A percentile compares a stretch with the other conserved stretches of the same genome.
These are phyloP conservation scores for Phytopythium chamaehyphon DNA, from an alignment of 352 stramenopile species.

Conservation along the genomic window DNA sequence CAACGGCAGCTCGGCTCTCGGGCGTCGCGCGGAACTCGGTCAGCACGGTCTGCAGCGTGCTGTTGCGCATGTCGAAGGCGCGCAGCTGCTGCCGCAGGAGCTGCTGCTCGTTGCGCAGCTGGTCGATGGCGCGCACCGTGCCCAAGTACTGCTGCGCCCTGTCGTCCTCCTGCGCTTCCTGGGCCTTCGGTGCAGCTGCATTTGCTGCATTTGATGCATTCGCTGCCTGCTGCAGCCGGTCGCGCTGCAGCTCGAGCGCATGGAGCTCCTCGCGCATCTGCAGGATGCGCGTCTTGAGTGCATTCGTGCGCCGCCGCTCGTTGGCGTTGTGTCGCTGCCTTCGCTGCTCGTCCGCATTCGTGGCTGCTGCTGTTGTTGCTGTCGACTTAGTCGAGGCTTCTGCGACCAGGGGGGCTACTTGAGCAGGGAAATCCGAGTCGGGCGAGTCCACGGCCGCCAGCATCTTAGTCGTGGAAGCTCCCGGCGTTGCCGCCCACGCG, in stretches of 20 bases:
- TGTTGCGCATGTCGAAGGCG: conserved; percentile 47
- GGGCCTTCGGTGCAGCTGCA: no score
- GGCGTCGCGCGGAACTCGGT: conserved; percentile 26
- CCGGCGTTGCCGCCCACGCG: no score
- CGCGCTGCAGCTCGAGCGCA: conserved; percentile 36
- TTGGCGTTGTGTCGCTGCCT: conserved; percentile 57
- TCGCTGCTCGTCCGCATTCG: conserved; percentile 38
- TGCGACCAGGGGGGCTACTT: no score
- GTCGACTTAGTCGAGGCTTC: conserved; percentile 2
- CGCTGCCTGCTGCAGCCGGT: conserved; percentile 21
- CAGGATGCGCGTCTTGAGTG: conserved; percentile 42
- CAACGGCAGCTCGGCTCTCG: neutral
- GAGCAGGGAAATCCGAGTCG: no score
- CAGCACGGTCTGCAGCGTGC: conserved; percentile 49
- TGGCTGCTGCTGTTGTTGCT: no score
- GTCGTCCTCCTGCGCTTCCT: no score
- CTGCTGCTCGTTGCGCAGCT: conserved; percentile 35
- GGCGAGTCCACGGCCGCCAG: neutral
- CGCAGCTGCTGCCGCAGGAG: conserved; percentile 27
- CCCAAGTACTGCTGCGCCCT: conserved; percentile 15
- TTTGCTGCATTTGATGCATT: neutral
- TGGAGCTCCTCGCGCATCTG: conserved; percentile 45
- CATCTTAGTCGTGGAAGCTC: conserved; percentile 13
- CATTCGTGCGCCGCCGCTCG: conserved; percentile 52
- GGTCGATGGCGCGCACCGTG: conserved; percentile 40